Evolutionary conservation across 2,329 filamentous ascomycete genomes (phyloP).

Genomic region (Tolypocladium endophyticum): DNA sequence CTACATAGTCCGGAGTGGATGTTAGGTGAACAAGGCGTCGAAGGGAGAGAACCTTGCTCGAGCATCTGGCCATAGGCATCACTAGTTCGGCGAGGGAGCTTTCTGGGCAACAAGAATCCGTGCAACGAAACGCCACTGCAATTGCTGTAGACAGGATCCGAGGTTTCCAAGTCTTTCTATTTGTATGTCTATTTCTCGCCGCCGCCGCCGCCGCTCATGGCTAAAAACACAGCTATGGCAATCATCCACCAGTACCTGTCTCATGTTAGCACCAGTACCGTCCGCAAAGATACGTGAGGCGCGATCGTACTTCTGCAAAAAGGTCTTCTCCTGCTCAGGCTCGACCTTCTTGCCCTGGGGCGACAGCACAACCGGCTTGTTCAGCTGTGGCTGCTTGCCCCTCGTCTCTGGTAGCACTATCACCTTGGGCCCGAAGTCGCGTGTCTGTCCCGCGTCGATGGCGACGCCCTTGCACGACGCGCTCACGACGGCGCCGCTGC

Average conservation of each 20-base stretch:
- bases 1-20: neutral
- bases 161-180: neutral
- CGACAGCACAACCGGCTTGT: slow-evolving; percentile 52
- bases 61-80: neutral
- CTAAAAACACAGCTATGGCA: slow-evolving; percentile 40
- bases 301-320: slow-evolving; percentile 51
- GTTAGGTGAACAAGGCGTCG: neutral
- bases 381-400: slow-evolving; percentile 48
- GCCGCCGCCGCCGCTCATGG: slow-evolving; percentile 41
- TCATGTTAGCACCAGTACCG: slow-evolving; percentile 20
- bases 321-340: slow-evolving; percentile 48
- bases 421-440: slow-evolving; percentile 54
- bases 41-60: neutral
- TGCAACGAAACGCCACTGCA: neutral
- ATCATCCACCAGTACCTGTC: slow-evolving; percentile 58
- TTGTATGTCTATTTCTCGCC: slow-evolving; percentile 32
- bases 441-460: slow-evolving; percentile 54
- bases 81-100: neutral
- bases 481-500: slow-evolving; percentile 33
- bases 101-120: neutral
- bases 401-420: slow-evolving; percentile 33
- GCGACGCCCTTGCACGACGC: slow-evolving; percentile 42
- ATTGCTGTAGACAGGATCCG: neutral
- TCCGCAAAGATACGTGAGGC: neutral
- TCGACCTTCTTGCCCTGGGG: slow-evolving; percentile 48